These are phyloP conservation scores for Thermothielavioides terrestris DNA, from an alignment of 495 filamentous ascomycete genomes.

Conservation along the genomic window DNA sequence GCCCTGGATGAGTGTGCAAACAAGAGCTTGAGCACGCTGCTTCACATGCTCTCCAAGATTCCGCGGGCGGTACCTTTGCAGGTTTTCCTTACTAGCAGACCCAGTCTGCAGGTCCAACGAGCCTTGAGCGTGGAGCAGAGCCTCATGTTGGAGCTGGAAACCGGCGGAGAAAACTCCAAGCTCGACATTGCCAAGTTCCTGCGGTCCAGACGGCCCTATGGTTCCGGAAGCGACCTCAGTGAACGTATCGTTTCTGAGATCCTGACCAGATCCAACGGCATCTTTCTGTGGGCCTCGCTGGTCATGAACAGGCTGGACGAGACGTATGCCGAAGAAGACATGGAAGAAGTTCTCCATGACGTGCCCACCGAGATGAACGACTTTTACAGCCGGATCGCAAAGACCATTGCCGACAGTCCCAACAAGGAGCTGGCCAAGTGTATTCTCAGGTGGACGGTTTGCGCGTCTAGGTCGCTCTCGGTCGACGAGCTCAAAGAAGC, in stretches of 20 bases:
- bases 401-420: constrained; percentile 7
- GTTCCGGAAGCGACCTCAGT: neutral
- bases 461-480: constrained; percentile 10
- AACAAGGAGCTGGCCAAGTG: constrained; percentile 14
- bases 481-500: constrained; percentile 15
- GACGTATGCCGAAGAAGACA: constrained; percentile 14
- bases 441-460: constrained; percentile 18
- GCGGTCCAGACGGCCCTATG: neutral
- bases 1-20: constrained; percentile 18
- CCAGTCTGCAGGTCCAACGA: constrained; percentile 8
- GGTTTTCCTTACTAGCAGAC: constrained; percentile 29
- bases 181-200: constrained; percentile 10
- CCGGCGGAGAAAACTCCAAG: neutral
- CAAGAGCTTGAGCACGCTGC: constrained; percentile 6
- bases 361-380: constrained; percentile 18
- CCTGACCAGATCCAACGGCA: constrained; percentile 12
- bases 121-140: constrained; percentile 1
- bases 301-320: constrained; percentile 9
- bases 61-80: constrained; percentile 17
- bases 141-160: neutral
- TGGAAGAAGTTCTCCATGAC: constrained; percentile 11
- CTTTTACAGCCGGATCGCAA: constrained; percentile 15
- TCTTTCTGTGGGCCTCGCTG: constrained; percentile 16
- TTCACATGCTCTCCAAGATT: constrained; percentile 25
- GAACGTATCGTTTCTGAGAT: constrained; percentile 7